Evolutionary conservation across 257 asterid genomes (phyloP), one percentile per base, ranked within the genome.

Genomic region (Scutellaria barbata): DNA sequence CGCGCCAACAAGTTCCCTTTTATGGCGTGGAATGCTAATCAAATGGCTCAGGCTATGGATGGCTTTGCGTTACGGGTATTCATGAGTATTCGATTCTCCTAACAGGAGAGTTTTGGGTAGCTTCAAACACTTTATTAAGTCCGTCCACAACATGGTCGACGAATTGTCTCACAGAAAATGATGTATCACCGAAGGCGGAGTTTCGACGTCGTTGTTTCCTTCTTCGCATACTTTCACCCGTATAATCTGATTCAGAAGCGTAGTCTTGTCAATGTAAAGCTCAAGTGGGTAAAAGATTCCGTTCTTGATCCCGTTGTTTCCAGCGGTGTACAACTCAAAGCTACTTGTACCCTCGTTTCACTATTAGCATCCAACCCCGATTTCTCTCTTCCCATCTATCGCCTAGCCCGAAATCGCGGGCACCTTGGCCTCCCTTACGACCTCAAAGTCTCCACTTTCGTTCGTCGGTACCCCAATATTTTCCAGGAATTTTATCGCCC

Each of bases 221-320:
- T 54, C 25, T 56, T 42, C 53, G 33, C 51, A 14, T 20, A 17
- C 74, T 30, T 67, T 50, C 65, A 54, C 76, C 83, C 77, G 10
- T 25, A 40, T 5, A 48, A 65, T 42, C 77, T 43, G 11, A 65
- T 71, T 64, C 96, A 89, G 85, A 86, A 53, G 77, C 96, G 95
- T 4, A 85, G 64, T 54, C 90, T 95, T 14, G 98, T 95, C 54
- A 92, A 95, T 71, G 89, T 89, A 47, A 89, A 89, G 86, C 83
- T 88, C 78, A 89, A 89, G 63, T 92, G 97, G 96, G 93, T 74
- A 5, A 95, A 89, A 59, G 96, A 95, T 76, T 25, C 80, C 40
- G 78, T 70, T 64, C 89, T 92, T 9, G 99, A 95, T 79, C 63
- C 80, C 55, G 85, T 72, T 35, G 95, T 94, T 63, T 79, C 85